These are phyloP conservation scores for Vigna mungo DNA, from an alignment of 306 rosid genomes.

Conservation along the genomic window DNA sequence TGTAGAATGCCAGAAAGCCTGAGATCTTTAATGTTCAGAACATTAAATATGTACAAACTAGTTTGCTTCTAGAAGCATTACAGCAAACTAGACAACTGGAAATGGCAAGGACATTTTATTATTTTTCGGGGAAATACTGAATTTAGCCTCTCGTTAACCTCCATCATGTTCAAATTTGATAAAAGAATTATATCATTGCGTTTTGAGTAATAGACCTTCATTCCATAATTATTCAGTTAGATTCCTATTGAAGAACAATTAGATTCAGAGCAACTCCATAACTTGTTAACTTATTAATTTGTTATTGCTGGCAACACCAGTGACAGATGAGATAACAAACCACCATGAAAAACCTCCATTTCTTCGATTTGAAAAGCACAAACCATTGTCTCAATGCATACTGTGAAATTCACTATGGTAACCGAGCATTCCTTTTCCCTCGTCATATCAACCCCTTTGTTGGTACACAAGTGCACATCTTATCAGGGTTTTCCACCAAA, in stretches of 20 bases:
- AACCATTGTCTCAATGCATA: constrained; percentile 10
- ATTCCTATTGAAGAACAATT: constrained; percentile 21
- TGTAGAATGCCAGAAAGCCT: constrained; percentile 25
- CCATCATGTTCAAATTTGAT: constrained; percentile 8
- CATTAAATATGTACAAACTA: constrained; percentile 11
- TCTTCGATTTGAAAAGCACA: constrained; percentile 29
- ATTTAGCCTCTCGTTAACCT: constrained; percentile 33
- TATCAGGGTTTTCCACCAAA: constrained; percentile 22
- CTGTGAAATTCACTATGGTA: not conserved
- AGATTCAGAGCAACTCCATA: constrained; percentile 23
- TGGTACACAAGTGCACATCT: constrained; percentile 19
- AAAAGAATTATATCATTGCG: constrained; percentile 12
- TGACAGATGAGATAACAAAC: constrained; percentile 17
- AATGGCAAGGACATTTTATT: not conserved
- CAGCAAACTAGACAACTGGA: constrained; percentile 8
- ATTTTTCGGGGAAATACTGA: constrained; percentile 26
- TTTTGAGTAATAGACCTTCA: not conserved
- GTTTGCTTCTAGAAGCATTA: constrained; percentile 38
- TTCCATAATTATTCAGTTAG: constrained; percentile 28
- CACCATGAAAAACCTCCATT: constrained; percentile 26
- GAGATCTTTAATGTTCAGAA: not conserved
- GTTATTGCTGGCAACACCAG: constrained; percentile 20
- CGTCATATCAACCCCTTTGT: not conserved
- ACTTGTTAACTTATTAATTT: constrained; percentile 8
- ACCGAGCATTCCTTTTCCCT: constrained; percentile 3